Evolutionary conservation across 257 asterid species (phyloP), one percentile per base, ranked within the genome.

Genomic region (Rhazya stricta): DNA sequence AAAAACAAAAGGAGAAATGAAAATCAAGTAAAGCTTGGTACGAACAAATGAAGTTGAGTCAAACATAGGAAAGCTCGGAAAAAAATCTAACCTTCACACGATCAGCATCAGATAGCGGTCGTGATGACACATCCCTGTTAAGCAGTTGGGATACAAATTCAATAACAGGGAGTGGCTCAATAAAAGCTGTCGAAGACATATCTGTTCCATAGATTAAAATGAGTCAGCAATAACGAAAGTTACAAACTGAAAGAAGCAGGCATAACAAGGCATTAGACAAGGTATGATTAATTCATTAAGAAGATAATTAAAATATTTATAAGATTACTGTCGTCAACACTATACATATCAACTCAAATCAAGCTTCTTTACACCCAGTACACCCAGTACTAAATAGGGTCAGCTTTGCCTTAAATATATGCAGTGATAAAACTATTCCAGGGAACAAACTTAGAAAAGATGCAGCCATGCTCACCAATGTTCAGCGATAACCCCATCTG

Each of bases 121-220:
- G 85, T 29, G 93, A 73, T 2, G 92, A 78, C 6, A 89, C 90
- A 69, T 93, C 98, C 81, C 96, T 84, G 76, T 85, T 91, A 63
- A 93, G 91, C 81, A 95, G 96, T 83, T 91, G 94, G 54, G 88
- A 51, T 11, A 93, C 98, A 76, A 95, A 95, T 25, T 89, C 97
- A 60, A 93, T 89, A 18, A 95, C 97, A 6, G 94, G 95, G 23
- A 95, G 91, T 62, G 99, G 96, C 87, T 92, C 99, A 57, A 95
- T 91, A 84, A 95, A 95, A 8, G 98, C 96, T 43, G 98, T 95
- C 48, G 98, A 95, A 41, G 99, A 95, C 96, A 93, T 95, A 84
- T 95, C 99, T 95, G 93, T 74, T 65, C 77, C 53, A 70, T 15
- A 68, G 70, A 65, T 27, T 25, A 69, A 69, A 29, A 45, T 9